phyloP scores from a whole-genome alignment of 176 grass and related monocot genomes.

The maize (Zea mays) region DNA sequence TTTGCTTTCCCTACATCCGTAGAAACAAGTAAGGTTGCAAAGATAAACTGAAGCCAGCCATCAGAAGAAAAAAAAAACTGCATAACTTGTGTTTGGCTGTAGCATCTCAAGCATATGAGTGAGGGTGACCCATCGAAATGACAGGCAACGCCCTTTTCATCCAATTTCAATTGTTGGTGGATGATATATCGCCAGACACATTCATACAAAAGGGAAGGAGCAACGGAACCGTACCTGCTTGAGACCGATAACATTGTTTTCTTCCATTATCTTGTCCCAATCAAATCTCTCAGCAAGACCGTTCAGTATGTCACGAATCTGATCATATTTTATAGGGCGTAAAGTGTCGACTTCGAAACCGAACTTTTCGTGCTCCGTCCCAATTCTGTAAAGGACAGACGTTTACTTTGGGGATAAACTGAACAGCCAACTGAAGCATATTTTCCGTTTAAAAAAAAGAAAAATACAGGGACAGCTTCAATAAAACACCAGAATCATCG shows the following conservation, averaged over 20 bases:
- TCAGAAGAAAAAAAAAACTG: neutral
- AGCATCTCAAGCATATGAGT: neutral
- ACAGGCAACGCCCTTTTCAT: neutral
- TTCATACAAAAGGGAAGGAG: neutral
- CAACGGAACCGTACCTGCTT: constrained; percentile 62
- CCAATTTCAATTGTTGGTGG: neutral
- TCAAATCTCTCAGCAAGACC: constrained; percentile 86
- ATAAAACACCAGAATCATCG: neutral
- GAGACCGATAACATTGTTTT: constrained; percentile 75
- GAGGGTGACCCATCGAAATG: neutral
- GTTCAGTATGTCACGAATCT: constrained; percentile 81
- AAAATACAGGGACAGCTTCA: neutral
- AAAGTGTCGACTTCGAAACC: constrained; percentile 84
- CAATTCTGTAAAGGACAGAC: constrained; percentile 64
- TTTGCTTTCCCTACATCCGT: constrained; percentile 74
- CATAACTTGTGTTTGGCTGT: neutral
- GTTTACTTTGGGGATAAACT: neutral
- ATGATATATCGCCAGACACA: neutral
- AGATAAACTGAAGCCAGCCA: neutral
- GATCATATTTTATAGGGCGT: constrained; percentile 86
- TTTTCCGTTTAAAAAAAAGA: neutral
- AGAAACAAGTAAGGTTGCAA: neutral
- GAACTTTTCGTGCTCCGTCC: constrained; percentile 95
- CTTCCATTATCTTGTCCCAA: constrained; percentile 96
- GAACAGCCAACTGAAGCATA: neutral